Conservation (phyloP, 352 stramenopile genomes). For the Pythium aphanidermatum region DNA sequence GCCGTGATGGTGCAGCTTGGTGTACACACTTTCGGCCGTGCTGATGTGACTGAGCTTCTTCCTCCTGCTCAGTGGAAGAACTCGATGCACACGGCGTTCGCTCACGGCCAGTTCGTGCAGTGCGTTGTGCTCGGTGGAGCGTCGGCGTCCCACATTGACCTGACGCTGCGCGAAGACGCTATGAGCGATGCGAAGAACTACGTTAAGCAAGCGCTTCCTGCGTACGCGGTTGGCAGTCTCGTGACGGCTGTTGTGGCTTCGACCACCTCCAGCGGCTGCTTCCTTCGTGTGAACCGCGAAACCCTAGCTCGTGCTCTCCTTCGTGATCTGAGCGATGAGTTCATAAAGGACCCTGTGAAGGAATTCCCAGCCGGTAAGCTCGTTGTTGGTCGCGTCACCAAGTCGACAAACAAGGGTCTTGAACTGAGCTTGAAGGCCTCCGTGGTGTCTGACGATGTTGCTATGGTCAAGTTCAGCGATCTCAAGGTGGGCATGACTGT, state of each 20-base stretch:
- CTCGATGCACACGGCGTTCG: conserved; percentile 65
- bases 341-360: conserved; percentile 86
- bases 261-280: conserved; percentile 92
- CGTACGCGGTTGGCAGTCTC: conserved; percentile 71
- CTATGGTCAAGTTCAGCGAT: conserved; percentile 85
- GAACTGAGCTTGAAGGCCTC: conserved; percentile 95
- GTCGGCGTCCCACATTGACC: conserved; percentile 45
- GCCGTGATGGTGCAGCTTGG: conserved; percentile 84
- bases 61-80: conserved; percentile 52
- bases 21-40: conserved; percentile 67
- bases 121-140: conserved; percentile 63
- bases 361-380: conserved; percentile 92
- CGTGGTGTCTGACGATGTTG: conserved; percentile 85
- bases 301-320: conserved; percentile 90
- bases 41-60: conserved; percentile 76
- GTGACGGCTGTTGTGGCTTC: conserved; percentile 88
- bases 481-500: conserved; percentile 89
- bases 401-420: conserved; percentile 69
- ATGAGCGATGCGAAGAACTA: conserved; percentile 51
- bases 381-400: conserved; percentile 92
- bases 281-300: conserved; percentile 87
- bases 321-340: conserved; percentile 94
- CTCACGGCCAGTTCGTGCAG: conserved; percentile 55
- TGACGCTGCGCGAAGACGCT: conserved; percentile 68
- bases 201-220: conserved; percentile 26